These are phyloP conservation scores for Bromus sterilis DNA, from an alignment of 176 grass and related monocot genomes.

Conservation along the genomic window DNA sequence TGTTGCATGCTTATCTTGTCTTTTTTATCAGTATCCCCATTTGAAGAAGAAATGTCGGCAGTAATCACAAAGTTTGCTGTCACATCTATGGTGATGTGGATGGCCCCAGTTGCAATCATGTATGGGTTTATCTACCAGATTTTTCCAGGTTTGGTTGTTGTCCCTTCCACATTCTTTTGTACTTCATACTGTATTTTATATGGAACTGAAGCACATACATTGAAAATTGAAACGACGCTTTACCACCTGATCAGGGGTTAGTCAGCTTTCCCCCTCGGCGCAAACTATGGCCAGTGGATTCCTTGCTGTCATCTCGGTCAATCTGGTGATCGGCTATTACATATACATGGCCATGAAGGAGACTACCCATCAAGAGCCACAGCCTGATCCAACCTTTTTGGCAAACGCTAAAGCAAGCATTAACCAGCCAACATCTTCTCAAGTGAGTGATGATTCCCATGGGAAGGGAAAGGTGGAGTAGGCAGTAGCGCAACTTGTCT, in stretches of 20 bases:
- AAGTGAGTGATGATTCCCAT: constrained; percentile 39
- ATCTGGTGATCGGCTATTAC: constrained; percentile 72
- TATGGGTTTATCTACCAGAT: constrained; percentile 74
- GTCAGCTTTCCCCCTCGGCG: constrained; percentile 50
- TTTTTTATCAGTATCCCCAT: not conserved
- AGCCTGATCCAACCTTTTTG: constrained; percentile 85
- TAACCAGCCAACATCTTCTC: constrained; percentile 38
- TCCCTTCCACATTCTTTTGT: not conserved
- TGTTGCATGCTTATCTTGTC: not conserved
- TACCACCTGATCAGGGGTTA: constrained; percentile 25
- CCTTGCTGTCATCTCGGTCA: constrained; percentile 82
- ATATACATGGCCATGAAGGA: constrained; percentile 90
- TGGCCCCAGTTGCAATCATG: constrained; percentile 58
- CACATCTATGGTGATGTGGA: constrained; percentile 88
- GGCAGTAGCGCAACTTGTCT: constrained; percentile 5
- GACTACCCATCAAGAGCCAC: constrained; percentile 39
- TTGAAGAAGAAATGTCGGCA: constrained; percentile 43
- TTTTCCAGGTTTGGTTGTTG: constrained; percentile 61
- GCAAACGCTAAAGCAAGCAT: constrained; percentile 83
- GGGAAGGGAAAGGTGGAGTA: constrained; percentile 74
- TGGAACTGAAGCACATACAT: not conserved
- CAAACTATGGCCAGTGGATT: constrained; percentile 80
- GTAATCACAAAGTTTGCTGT: constrained; percentile 73
- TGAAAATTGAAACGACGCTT: not conserved
- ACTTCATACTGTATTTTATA: not conserved